Conservation (phyloP, 2,329 filamentous ascomycete species). For the Berkeleyomyces rouxiae region DNA sequence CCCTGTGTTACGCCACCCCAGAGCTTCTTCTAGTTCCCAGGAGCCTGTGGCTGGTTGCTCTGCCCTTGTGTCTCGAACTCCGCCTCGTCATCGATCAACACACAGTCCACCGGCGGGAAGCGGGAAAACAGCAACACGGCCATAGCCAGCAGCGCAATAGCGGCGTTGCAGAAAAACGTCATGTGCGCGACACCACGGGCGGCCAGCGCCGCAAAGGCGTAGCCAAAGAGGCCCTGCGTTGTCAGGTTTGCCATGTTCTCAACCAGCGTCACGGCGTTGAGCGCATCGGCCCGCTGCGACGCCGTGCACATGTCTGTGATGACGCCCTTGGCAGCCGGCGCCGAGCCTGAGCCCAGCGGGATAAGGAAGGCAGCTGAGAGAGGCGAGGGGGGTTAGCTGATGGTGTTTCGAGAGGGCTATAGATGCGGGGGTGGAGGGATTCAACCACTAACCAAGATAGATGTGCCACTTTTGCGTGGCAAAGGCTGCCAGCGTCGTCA, state of each 20-base stretch:
- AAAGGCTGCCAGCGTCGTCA: slow-evolving; percentile 47
- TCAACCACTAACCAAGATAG: slow-evolving; percentile 33
- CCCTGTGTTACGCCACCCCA: neutral
- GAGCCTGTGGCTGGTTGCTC: neutral
- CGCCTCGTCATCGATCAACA: slow-evolving; percentile 6
- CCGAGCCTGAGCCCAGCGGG: slow-evolving; percentile 52
- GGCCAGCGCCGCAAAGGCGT: slow-evolving; percentile 48
- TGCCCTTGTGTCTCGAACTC: slow-evolving; percentile 14
- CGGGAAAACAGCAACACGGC: slow-evolving; percentile 5
- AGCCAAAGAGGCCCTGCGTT: slow-evolving; percentile 49
- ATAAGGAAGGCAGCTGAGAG: slow-evolving; percentile 41
- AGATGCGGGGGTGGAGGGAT: neutral
- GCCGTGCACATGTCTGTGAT: slow-evolving; percentile 53
- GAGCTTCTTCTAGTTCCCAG: neutral
- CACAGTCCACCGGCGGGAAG: slow-evolving; percentile 9
- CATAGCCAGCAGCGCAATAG: slow-evolving; percentile 9
- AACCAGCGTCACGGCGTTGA: slow-evolving; percentile 52
- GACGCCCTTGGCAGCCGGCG: slow-evolving; percentile 54
- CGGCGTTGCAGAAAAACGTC: slow-evolving; percentile 53
- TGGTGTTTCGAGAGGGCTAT: neutral
- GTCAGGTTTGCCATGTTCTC: slow-evolving; percentile 50
- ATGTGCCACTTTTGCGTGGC: slow-evolving; percentile 50
- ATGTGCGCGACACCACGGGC: slow-evolving; percentile 40
- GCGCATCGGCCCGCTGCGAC: slow-evolving; percentile 44
- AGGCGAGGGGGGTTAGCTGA: neutral